Evolutionary conservation across 352 stramenopile genomes (phyloP).

Genomic region (Thalassiosira mediterranea): DNA sequence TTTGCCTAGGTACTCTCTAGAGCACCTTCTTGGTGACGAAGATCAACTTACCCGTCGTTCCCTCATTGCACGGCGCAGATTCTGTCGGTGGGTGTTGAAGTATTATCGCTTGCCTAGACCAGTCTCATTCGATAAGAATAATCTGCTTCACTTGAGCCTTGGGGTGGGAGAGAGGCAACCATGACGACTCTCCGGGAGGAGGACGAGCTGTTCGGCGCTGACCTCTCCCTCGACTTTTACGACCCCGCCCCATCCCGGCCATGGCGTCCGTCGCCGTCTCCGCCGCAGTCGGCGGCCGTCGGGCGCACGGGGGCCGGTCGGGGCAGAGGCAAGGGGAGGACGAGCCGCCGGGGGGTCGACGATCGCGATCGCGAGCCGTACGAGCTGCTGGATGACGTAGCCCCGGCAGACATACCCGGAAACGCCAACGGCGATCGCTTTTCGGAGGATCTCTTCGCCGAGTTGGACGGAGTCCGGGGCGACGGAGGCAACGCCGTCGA

Average conservation of each 20-base stretch:
- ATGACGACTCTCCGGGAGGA: constrained; percentile 43
- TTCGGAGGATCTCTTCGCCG: neutral
- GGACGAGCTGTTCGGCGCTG: constrained; percentile 45
- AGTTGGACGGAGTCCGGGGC: neutral
- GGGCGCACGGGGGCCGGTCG: no score
- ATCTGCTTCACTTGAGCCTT: no score
- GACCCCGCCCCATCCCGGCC: constrained; percentile 10
- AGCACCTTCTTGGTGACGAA: no score
- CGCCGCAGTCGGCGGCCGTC: neutral
- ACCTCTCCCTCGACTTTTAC: constrained; percentile 44
- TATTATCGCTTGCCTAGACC: no score
- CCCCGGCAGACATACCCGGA: constrained; percentile 16
- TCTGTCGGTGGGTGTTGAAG: no score
- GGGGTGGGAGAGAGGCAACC: no score
- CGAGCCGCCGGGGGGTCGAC: no score
- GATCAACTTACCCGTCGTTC: no score
- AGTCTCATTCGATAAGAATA: no score
- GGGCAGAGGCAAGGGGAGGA: no score
- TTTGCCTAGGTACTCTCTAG: no score
- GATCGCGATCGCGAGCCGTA: constrained; percentile 48
- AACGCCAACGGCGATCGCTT: neutral
- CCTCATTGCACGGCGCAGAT: no score
- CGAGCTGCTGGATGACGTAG: constrained; percentile 49
- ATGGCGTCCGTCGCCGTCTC: constrained; percentile 12
- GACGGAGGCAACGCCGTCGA: neutral